A percentile compares a stretch with the other conserved stretches of the same genome.
Evolutionary conservation across 2,329 filamentous ascomycete species (phyloP).

Genomic region (Paecilomyces variotii): DNA sequence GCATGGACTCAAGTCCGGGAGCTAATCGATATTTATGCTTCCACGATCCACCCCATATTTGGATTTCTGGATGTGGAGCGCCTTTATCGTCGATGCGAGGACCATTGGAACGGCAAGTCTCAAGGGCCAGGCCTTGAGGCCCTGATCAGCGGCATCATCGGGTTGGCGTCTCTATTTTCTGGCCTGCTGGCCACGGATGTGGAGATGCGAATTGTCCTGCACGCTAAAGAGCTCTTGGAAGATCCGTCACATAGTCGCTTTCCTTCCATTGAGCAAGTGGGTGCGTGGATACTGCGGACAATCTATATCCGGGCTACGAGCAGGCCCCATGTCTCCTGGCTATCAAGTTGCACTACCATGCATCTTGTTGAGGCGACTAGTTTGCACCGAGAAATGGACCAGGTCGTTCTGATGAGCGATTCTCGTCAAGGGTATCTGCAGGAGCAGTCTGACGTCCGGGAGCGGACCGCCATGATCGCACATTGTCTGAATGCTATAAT

Average conservation of each 20-base stretch:
- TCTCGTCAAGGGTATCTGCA: constrained; percentile 1
- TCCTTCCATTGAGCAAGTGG: constrained; percentile 18
- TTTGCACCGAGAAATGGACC: constrained; percentile 11
- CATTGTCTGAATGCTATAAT: constrained; percentile 22
- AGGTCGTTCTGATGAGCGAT: constrained; percentile 10
- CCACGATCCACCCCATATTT: constrained; percentile 24
- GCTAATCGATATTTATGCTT: constrained; percentile 22
- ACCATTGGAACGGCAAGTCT: constrained; percentile 21
- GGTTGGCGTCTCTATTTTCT: constrained; percentile 26
- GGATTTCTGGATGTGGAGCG: constrained; percentile 21
- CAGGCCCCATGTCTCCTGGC: constrained; percentile 46
- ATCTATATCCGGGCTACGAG: constrained; percentile 44
- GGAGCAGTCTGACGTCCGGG: constrained; percentile 11
- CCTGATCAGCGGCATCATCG: constrained; percentile 22
- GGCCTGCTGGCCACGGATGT: constrained; percentile 8
- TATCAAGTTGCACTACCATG: constrained; percentile 47
- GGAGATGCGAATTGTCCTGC: constrained; percentile 18
- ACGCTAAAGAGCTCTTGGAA: constrained; percentile 40
- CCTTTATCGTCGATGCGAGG: constrained; percentile 14
- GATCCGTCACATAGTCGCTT: constrained; percentile 18
- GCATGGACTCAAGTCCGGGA: constrained; percentile 16
- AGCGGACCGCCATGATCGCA: constrained; percentile 21
- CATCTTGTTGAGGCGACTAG: constrained; percentile 46
- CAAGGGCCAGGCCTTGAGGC: constrained; percentile 24
- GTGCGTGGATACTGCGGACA: constrained; percentile 43